Conservation (phyloP, 2,329 filamentous ascomycete genomes). For the Aspergillus terreus region DNA sequence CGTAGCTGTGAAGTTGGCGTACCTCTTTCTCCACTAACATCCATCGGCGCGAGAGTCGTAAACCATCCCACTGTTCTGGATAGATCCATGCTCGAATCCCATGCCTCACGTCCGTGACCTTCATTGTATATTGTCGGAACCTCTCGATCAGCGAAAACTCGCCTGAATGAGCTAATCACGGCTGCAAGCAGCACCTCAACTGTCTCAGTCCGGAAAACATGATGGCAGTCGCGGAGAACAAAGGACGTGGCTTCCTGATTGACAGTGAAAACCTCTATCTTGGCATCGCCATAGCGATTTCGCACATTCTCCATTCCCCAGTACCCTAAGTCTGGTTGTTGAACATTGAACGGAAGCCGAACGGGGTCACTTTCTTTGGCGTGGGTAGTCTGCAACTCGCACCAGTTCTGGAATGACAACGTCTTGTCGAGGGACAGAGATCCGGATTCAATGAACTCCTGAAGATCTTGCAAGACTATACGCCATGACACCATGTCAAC, state of each 20-base stretch:
- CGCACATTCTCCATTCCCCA: slow-evolving; percentile 32
- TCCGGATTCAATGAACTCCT: slow-evolving; percentile 32
- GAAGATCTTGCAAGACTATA: slow-evolving; percentile 33
- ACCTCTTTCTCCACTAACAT: slow-evolving; percentile 27
- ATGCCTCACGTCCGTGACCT: slow-evolving; percentile 48
- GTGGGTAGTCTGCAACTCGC: slow-evolving; percentile 28
- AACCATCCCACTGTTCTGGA: slow-evolving; percentile 51
- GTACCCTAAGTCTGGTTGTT: slow-evolving; percentile 31
- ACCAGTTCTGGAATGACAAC: slow-evolving; percentile 39
- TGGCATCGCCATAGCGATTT: slow-evolving; percentile 35
- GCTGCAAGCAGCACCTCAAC: slow-evolving; percentile 36
- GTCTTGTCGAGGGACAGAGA: slow-evolving; percentile 31
- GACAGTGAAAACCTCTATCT: slow-evolving; percentile 32
- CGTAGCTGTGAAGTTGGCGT: background rate
- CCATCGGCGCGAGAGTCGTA: slow-evolving; percentile 45
- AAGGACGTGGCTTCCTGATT: slow-evolving; percentile 29
- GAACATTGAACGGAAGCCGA: slow-evolving; percentile 24
- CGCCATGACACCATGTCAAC: slow-evolving; percentile 27
- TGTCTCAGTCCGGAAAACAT: slow-evolving; percentile 33
- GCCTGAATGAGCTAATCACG: slow-evolving; percentile 42
- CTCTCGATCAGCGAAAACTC: slow-evolving; percentile 40
- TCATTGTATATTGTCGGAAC: slow-evolving; percentile 48
- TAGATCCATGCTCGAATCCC: slow-evolving; percentile 43
- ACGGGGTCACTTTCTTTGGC: slow-evolving; percentile 16
- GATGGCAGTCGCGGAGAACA: slow-evolving; percentile 30